Conservation (phyloP, 2,329 filamentous ascomycete genomes). For the Arthroderma sp. region DNA sequence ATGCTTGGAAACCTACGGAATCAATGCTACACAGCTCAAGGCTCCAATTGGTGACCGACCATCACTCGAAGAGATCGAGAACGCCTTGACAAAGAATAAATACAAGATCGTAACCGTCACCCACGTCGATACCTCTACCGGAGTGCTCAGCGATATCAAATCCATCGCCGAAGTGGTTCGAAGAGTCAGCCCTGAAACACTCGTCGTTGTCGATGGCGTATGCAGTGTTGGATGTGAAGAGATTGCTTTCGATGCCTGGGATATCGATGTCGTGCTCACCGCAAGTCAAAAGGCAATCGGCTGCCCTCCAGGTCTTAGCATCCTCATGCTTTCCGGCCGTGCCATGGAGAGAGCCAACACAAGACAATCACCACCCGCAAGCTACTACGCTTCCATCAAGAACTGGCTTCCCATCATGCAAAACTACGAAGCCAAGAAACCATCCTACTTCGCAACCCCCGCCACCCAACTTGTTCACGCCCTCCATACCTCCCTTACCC, state of each 20-base stretch:
- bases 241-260: conserved; percentile 91
- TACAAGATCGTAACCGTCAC: conserved; percentile 94
- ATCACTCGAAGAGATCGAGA: conserved; percentile 74
- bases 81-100: conserved; percentile 73
- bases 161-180: conserved; percentile 69
- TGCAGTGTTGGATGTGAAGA: conserved; percentile 96
- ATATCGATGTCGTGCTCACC: conserved; percentile 81
- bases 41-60: conserved; percentile 79
- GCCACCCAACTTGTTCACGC: conserved; percentile 89
- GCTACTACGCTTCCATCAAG: conserved; percentile 93
- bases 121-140: conserved; percentile 94
- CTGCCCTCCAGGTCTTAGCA: conserved; percentile 83
- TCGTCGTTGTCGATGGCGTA: conserved; percentile 87
- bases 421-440: conserved; percentile 96
- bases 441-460: conserved; percentile 94
- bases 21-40: conserved; percentile 77
- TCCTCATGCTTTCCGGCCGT: conserved; percentile 82
- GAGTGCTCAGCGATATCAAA: conserved; percentile 85
- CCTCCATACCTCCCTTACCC: conserved; percentile 73
- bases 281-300: conserved; percentile 96
- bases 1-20: conserved; percentile 83
- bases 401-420: conserved; percentile 99
- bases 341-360: conserved; percentile 69
- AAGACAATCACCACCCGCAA: conserved; percentile 66
- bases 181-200: conserved; percentile 75